Evolutionary conservation across 2,329 filamentous ascomycete genomes (phyloP).

Genomic region (Verticillium nubilum): DNA sequence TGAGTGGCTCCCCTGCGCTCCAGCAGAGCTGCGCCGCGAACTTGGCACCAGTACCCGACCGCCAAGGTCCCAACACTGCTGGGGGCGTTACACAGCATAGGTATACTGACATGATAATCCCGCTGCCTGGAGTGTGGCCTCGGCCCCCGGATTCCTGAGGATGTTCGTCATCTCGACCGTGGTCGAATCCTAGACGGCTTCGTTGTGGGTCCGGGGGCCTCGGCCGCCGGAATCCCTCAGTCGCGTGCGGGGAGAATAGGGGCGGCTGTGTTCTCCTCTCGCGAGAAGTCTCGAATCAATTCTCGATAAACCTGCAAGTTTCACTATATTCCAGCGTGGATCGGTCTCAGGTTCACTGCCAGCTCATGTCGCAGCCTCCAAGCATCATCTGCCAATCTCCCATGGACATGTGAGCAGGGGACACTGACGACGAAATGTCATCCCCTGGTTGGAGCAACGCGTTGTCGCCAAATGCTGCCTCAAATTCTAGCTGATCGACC

Average conservation of each 20-base stretch:
- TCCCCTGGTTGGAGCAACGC: background rate
- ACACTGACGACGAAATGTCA: background rate
- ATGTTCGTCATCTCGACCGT: background rate
- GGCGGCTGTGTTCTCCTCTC: background rate
- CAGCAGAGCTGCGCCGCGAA: no score
- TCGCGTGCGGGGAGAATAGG: background rate
- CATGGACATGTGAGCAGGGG: background rate
- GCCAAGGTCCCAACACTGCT: no score
- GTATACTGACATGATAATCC: background rate
- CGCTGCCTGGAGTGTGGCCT: background rate
- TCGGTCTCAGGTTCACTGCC: no score
- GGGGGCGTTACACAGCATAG: no score
- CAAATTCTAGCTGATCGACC: background rate
- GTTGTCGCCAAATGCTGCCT: background rate
- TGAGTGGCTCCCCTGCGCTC: no score
- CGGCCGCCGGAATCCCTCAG: background rate
- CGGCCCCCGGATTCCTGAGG: background rate
- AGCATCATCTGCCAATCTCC: background rate
- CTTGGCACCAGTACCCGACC: no score
- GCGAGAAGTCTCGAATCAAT: no score
- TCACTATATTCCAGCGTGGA: no score
- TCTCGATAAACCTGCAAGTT: no score
- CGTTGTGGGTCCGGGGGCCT: background rate
- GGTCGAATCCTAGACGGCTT: slow-evolving; percentile 4
- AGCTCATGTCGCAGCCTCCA: background rate